Base-by-base conservation (phyloP, 164 flowering plant genomes). In the Nelumbo lutea region DNA sequence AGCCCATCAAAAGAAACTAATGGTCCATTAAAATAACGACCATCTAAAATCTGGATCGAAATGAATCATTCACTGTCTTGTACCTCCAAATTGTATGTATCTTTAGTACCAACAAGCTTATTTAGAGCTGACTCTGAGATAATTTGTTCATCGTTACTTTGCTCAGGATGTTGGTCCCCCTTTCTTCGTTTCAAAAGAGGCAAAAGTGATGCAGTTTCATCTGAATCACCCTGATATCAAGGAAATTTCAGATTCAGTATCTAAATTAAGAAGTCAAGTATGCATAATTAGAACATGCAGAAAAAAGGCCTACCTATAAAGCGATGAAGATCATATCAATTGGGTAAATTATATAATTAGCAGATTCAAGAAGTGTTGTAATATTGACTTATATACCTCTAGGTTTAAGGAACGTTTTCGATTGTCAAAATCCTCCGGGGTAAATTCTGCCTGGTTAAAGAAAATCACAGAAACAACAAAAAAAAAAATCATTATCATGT, bases 91-190 rank as follows among this genome's bases (percentile, higher is more conserved):
- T 88, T 70, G 78, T 85, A 88, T 15, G 74, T 69, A 48, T 87
- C 89, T 42, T 79, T 89, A 69, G 90, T 76, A 43, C 96, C 97
- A 75, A 91, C 85, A 77, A 91, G 82, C 66, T 81, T 88, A 62
- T 83, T 85, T 67, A 91, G 62, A 43, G 84, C 70, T 59, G 90
- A 76, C 62, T 84, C 91, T 14, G 89, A 68, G 62, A 87, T 43
- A 50, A 68, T 83, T 77, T 88, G 91, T 63, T 89, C 91, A 69
- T 77, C 84, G 14, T 73, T 74, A 59, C 41, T 66, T 45, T 79
- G 79, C 50, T 81, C 81, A 64, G 75, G 55, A 64, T 75, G 81
- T 13, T 68, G 80, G 57, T 70, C 60, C 6, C 75, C 85, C 58
- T 75, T 88, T 69, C 79, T 79, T 70, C 84, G 64, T 53, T 84